Conservation (phyloP, 2,329 filamentous ascomycete genomes). For the Zasmidium angulare region DNA sequence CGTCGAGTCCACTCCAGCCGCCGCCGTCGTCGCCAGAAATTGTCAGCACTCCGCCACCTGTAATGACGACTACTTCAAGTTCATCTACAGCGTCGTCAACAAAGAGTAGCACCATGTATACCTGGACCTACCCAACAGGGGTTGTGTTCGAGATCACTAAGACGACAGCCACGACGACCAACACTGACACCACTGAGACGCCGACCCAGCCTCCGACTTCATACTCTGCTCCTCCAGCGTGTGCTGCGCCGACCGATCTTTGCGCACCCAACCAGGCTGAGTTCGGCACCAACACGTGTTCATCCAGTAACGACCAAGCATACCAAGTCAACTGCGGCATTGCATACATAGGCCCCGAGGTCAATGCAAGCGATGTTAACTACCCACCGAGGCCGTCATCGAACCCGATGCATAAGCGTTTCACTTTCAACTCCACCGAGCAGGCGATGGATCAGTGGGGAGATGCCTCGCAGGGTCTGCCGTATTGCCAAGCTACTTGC, state of each 20-base stretch:
- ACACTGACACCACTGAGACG: not conserved
- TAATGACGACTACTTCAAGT: not conserved
- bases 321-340: slow-evolving; percentile 6
- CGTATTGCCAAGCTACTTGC: slow-evolving; percentile 5
- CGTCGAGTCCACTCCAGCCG: not conserved
- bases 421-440: not conserved
- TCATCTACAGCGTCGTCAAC: not conserved
- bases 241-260: not conserved
- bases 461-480: too few species aligned
- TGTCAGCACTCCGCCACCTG: not conserved
- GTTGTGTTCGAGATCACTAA: not conserved
- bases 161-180: not conserved
- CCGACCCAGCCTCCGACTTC: not conserved
- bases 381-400: not conserved
- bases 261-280: not conserved
- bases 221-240: not conserved
- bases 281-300: not conserved
- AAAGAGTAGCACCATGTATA: too few species aligned
- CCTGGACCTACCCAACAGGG: not conserved
- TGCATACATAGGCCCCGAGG: not conserved
- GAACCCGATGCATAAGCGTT: not conserved
- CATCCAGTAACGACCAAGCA: not conserved
- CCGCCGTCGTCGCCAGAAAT: not conserved
- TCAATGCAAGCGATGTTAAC: not conserved
- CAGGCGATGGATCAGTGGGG: too few species aligned